Conservation (phyloP, 495 filamentous ascomycete genomes). For the Cenococcum geophilum region DNA sequence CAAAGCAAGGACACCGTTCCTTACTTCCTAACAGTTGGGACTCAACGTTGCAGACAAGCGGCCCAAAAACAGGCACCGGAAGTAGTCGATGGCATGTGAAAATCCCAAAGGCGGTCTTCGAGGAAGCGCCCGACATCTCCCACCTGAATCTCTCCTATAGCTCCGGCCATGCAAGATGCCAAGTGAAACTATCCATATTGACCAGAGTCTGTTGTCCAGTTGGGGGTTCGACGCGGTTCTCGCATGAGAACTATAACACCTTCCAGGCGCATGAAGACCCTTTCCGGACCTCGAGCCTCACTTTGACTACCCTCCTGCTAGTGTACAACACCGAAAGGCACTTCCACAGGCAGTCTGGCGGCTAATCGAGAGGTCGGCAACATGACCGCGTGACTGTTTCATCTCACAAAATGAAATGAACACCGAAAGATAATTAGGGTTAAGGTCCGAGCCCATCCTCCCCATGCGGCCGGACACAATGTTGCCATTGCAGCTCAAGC, state of each 20-base stretch:
- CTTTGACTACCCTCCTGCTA: constrained; percentile 29
- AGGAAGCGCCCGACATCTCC: constrained; percentile 33
- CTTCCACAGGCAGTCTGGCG: constrained; percentile 23
- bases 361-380: constrained; percentile 45
- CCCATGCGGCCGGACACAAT: constrained; percentile 36
- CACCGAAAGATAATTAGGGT: constrained; percentile 65
- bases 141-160: constrained; percentile 31
- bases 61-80: constrained; percentile 20
- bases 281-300: constrained; percentile 11
- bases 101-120: constrained; percentile 34
- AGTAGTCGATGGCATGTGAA: constrained; percentile 25
- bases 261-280: constrained; percentile 35
- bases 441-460: constrained; percentile 68
- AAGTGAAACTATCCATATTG: constrained; percentile 33
- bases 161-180: constrained; percentile 15
- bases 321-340: constrained; percentile 15
- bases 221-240: constrained; percentile 36
- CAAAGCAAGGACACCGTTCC: background rate
- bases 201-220: constrained; percentile 38
- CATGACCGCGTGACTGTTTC: constrained; percentile 47
- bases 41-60: constrained; percentile 15
- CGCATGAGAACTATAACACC: constrained; percentile 34
- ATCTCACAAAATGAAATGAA: constrained; percentile 42
- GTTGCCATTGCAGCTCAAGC: constrained; percentile 31
- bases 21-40: constrained; percentile 13